phyloP scores from a whole-genome alignment of 2,329 filamentous ascomycete species.

The Alternaria rosae region DNA sequence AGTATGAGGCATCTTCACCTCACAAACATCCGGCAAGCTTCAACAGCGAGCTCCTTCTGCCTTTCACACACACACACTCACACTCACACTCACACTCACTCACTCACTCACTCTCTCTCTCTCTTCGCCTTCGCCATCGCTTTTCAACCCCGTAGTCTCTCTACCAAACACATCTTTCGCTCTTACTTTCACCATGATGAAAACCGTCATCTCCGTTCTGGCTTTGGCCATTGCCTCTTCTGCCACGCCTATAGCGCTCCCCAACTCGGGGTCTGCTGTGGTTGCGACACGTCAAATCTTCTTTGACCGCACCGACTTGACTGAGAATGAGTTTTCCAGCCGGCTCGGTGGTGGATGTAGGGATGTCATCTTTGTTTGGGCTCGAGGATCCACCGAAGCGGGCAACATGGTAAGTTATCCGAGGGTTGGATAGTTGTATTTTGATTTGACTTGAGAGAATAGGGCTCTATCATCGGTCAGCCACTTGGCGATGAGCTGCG shows the following conservation, averaged over 20 bases:
- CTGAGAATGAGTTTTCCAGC: slow-evolving; percentile 2
- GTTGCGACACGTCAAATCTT: slow-evolving; percentile 4
- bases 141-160: background rate
- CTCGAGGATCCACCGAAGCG: slow-evolving; percentile 3
- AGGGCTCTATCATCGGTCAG: slow-evolving; percentile 5
- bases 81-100: too few species aligned
- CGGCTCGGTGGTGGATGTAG: background rate
- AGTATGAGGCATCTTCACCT: background rate
- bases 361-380: slow-evolving; percentile 7
- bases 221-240: slow-evolving; percentile 3
- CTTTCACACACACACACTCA: too few species aligned
- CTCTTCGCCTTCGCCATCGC: background rate
- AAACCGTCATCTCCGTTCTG: background rate
- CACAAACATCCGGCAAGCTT: background rate
- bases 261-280: background rate
- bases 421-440: background rate
- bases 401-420: slow-evolving; percentile 1
- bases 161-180: background rate
- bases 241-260: background rate
- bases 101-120: slow-evolving; percentile 1
- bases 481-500: slow-evolving; percentile 8
- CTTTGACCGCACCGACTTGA: slow-evolving; percentile 1
- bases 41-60: background rate
- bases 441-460: background rate
- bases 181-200: background rate